These are phyloP conservation scores for Hordeum vulgare DNA, from an alignment of 176 grass and related monocot species.

Conservation along the genomic window DNA sequence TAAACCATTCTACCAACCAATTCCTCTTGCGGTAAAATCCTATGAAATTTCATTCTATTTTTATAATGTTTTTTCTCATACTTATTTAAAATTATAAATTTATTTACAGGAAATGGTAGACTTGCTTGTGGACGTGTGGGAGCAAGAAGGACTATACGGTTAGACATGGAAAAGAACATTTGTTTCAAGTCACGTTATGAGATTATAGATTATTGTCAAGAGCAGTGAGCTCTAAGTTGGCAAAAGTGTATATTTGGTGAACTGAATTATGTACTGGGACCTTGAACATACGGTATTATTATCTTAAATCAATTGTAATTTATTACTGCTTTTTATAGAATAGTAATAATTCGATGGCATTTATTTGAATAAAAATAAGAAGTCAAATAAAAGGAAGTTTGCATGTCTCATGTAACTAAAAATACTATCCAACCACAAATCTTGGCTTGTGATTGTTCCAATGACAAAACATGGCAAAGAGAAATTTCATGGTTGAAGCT, in stretches of 20 bases:
- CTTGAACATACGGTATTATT: constrained; percentile 8
- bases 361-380: no score
- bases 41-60: background rate
- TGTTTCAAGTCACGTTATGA: background rate
- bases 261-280: background rate
- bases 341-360: background rate
- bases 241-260: background rate
- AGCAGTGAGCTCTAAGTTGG: constrained; percentile 1
- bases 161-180: constrained; percentile 20
- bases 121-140: constrained; percentile 91
- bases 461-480: background rate
- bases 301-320: constrained; percentile 28
- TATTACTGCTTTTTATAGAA: background rate
- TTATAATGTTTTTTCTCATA: background rate
- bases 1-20: constrained; percentile 75
- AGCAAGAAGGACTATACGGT: constrained; percentile 88
- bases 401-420: background rate
- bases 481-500: background rate
- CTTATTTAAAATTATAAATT: constrained; percentile 13
- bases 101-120: constrained; percentile 89
- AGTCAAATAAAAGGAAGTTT: no score
- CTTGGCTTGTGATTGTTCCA: background rate
- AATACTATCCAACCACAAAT: background rate
- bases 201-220: constrained; percentile 13
- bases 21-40: constrained; percentile 73